Conservation (phyloP, 129 eudicot genomes). For the Flaveria sonorensis region DNA sequence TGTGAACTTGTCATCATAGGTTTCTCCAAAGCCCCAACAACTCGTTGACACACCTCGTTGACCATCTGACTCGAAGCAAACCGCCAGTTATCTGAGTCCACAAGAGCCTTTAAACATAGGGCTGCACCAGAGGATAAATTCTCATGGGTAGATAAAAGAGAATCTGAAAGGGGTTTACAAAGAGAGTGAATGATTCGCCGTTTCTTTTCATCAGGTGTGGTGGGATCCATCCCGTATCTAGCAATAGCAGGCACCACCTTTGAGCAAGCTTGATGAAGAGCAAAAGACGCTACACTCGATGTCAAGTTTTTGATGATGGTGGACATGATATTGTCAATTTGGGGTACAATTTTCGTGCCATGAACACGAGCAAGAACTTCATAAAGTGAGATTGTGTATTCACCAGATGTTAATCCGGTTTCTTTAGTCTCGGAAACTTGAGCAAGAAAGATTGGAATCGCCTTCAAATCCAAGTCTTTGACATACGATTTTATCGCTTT, state of each 20-base stretch:
- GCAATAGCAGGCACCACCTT: conserved; percentile 91
- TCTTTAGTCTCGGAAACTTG: conserved; percentile 82
- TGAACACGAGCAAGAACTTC: conserved; percentile 88
- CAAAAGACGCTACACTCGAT: conserved; percentile 75
- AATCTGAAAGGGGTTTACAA: conserved; percentile 80
- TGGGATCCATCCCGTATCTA: conserved; percentile 75
- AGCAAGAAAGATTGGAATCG: conserved; percentile 86
- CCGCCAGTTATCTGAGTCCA: conserved; percentile 89
- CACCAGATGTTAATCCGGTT: conserved; percentile 60
- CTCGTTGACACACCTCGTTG: conserved; percentile 77
- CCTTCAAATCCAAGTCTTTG: conserved; percentile 81
- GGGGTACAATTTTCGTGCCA: conserved; percentile 79
- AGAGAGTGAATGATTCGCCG: conserved; percentile 63
- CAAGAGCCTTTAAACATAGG: conserved; percentile 75
- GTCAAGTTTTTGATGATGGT: conserved; percentile 61
- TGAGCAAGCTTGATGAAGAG: conserved; percentile 94
- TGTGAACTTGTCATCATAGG: conserved; percentile 64
- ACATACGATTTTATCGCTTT: conserved; percentile 72
- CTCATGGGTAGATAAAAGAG: conserved; percentile 67
- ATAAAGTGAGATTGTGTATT: conserved; percentile 83
- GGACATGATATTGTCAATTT: conserved; percentile 75
- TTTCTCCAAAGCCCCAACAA: conserved; percentile 70
- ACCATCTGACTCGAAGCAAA: conserved; percentile 78
- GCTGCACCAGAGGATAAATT: conserved; percentile 85
- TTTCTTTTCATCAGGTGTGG: conserved; percentile 69